Evolutionary conservation across 805 yeast species (phyloP).

Genomic region (Schwanniomyces occidentalis): DNA sequence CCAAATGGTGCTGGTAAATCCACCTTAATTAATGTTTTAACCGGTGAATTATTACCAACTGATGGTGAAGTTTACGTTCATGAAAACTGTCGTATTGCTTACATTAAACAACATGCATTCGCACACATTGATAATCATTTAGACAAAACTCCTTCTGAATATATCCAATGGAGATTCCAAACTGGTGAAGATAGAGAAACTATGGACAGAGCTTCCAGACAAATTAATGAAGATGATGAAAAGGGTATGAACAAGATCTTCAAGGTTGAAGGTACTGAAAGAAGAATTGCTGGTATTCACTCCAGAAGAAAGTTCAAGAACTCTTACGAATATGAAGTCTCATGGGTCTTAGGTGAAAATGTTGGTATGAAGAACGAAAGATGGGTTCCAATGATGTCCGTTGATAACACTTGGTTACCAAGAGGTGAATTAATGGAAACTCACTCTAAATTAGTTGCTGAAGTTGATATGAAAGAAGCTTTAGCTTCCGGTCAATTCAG

Average conservation of each 20-base stretch:
- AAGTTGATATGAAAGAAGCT: constrained; percentile 99
- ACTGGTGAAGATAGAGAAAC: constrained; percentile 99
- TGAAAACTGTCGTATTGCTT: constrained; percentile 99
- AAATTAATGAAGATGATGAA: constrained; percentile 95
- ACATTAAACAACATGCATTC: constrained; percentile 99
- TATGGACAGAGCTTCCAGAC: constrained; percentile 99
- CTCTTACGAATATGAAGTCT: constrained; percentile 99
- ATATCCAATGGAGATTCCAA: constrained; percentile 99
- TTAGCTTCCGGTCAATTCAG: constrained; percentile 99
- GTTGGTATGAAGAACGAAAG: constrained; percentile 98
- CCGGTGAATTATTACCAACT: constrained; percentile 99
- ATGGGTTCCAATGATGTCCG: constrained; percentile 99
- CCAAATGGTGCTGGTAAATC: constrained; percentile 99
- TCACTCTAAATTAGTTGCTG: constrained; percentile 98
- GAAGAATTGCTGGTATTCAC: constrained; percentile 93
- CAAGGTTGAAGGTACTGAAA: constrained; percentile 98
- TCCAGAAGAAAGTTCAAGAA: constrained; percentile 99
- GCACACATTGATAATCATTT: constrained; percentile 98
- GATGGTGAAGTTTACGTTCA: constrained; percentile 98
- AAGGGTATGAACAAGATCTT: constrained; percentile 98
- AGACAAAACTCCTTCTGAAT: constrained; percentile 99
- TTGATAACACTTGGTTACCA: constrained; percentile 99
- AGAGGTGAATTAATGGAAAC: constrained; percentile 88
- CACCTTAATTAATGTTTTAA: constrained; percentile 95
- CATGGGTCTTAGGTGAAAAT: constrained; percentile 97